A percentile compares a stretch with the other conserved stretches of the same genome.
phyloP scores from a whole-genome alignment of 73 alveolate species.

The Paramecium bursaria region DNA sequence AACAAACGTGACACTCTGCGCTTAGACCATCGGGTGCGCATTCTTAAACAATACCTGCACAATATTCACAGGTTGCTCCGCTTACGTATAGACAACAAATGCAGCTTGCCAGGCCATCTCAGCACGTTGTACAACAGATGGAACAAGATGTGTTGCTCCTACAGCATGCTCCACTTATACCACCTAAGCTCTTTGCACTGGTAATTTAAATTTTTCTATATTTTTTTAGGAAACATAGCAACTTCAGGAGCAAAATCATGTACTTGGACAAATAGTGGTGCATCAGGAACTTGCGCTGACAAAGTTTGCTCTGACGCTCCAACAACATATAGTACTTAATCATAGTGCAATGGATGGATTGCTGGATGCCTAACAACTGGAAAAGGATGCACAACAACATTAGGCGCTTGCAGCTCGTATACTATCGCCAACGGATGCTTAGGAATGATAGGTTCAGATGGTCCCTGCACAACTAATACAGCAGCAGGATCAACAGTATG shows the following conservation, averaged over 20 bases:
- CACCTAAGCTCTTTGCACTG: too few species aligned
- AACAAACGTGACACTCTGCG: too few species aligned
- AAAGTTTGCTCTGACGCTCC: constrained; percentile 3
- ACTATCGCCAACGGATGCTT: not conserved
- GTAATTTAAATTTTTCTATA: too few species aligned
- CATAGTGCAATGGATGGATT: not conserved
- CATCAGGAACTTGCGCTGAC: not conserved
- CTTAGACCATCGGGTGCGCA: too few species aligned
- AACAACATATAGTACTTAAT: constrained; percentile 26
- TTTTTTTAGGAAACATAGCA: too few species aligned
- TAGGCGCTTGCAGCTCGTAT: not conserved
- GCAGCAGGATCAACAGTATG: not conserved
- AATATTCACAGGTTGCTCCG: constrained; percentile 44
- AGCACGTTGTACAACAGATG: constrained; percentile 1
- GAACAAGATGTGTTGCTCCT: not conserved
- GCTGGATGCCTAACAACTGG: constrained; percentile 24
- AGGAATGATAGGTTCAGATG: not conserved
- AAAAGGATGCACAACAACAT: constrained; percentile 23
- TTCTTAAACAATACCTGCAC: not conserved
- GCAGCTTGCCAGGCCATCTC: constrained; percentile 4
- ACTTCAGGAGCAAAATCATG: too few species aligned
- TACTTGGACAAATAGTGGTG: not conserved
- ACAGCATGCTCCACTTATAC: not conserved
- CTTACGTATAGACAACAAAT: not conserved
- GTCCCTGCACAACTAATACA: not conserved